Conservation (phyloP, 2,329 filamentous ascomycete species). For the Cryphonectria radicalis region DNA sequence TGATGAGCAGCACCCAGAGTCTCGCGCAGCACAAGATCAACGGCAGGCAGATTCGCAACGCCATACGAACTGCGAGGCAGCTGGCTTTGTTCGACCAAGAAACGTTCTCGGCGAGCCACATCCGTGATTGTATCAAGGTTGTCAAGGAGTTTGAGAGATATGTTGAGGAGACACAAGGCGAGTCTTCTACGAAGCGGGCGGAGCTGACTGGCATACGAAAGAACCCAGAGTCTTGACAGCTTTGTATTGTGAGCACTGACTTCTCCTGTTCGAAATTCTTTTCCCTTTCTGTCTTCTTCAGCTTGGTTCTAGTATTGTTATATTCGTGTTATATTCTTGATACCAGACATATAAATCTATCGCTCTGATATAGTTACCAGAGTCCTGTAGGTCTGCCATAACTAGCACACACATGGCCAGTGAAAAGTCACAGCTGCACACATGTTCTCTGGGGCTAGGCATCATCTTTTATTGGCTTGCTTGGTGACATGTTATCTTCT, state of each 20-base stretch:
- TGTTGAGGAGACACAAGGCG: background rate
- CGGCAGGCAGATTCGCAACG: constrained; percentile 9
- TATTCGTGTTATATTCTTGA: background rate
- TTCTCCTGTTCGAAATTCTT: background rate
- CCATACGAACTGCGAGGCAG: background rate
- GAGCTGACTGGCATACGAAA: background rate
- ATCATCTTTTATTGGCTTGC: too few species aligned
- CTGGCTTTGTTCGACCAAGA: background rate
- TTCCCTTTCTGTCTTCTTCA: background rate
- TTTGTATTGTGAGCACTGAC: background rate
- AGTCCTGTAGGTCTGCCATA: too few species aligned
- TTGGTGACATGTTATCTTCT: too few species aligned
- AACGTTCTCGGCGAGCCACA: background rate
- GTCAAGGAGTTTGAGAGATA: background rate
- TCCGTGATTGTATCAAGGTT: background rate
- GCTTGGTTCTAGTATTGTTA: background rate
- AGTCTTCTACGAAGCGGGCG: background rate
- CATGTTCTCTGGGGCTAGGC: too few species aligned
- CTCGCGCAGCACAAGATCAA: constrained; percentile 6
- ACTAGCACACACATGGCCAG: too few species aligned
- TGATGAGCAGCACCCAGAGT: background rate
- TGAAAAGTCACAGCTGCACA: too few species aligned
- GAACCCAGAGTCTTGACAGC: background rate
- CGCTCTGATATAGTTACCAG: background rate
- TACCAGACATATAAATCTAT: background rate